These are phyloP conservation scores for Curvularia hawaiiensis DNA, from an alignment of 2,329 filamentous ascomycete species.

Conservation along the genomic window DNA sequence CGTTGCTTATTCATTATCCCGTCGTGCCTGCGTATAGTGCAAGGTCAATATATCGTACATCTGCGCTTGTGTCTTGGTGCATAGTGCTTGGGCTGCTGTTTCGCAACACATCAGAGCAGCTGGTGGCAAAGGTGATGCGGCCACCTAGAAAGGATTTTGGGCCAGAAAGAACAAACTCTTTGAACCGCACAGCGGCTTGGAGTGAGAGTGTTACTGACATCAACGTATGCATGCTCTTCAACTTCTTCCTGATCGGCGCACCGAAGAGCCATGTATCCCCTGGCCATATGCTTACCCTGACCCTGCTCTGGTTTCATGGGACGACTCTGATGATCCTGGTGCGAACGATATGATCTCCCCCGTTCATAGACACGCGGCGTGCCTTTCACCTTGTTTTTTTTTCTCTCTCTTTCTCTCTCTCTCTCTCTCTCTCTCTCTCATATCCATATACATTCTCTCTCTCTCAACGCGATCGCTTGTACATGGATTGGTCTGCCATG, in stretches of 20 bases:
- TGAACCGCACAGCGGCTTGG: not conserved
- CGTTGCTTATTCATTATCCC: conserved; percentile 23
- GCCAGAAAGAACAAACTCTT: not conserved
- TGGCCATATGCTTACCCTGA: not conserved
- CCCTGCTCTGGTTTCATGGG: conserved; percentile 2
- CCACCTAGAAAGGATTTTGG: not conserved
- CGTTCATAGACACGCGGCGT: not conserved
- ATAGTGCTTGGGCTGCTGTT: conserved; percentile 2
- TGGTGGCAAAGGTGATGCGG: conserved; percentile 3
- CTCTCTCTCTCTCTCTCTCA: conserved; percentile 26
- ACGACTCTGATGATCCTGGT: not conserved
- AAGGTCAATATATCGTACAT: conserved; percentile 29
- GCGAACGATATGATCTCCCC: not conserved
- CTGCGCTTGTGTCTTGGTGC: conserved; percentile 15
- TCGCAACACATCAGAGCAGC: not conserved
- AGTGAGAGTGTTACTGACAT: not conserved
- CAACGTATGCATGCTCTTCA: not conserved
- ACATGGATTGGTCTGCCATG: conserved; percentile 46
- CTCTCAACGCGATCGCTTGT: conserved; percentile 45
- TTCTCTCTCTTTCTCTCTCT: not conserved
- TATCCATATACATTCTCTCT: not conserved
- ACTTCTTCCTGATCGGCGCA: not conserved
- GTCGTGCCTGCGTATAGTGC: conserved; percentile 25
- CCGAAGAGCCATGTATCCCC: not conserved
- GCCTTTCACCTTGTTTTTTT: not conserved